Conservation (phyloP, 352 stramenopile species). For the Phytophthora hybrid region DNA sequence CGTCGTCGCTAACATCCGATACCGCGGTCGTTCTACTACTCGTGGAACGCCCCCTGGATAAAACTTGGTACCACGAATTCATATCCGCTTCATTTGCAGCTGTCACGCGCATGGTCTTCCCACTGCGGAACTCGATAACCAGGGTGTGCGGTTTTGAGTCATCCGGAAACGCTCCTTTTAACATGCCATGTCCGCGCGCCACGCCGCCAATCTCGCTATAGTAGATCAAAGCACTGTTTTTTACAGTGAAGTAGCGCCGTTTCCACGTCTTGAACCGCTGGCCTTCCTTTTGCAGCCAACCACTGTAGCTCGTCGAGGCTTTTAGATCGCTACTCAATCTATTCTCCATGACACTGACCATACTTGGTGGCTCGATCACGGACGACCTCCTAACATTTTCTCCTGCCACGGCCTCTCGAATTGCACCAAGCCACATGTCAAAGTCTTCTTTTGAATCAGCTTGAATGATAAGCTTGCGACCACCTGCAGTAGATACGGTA, state of each 20-base stretch:
- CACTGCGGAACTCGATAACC: slow-evolving; percentile 47
- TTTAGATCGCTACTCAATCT: slow-evolving; percentile 36
- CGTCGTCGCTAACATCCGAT: slow-evolving; percentile 35
- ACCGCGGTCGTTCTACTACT: slow-evolving; percentile 29
- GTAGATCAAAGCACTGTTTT: slow-evolving; percentile 77
- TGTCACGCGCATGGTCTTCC: slow-evolving; percentile 49
- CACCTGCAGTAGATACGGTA: slow-evolving; percentile 49
- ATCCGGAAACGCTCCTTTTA: slow-evolving; percentile 55
- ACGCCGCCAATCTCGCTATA: slow-evolving; percentile 68
- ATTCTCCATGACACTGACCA: slow-evolving; percentile 17
- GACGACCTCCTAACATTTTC: slow-evolving; percentile 12
- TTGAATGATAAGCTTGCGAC: slow-evolving; percentile 64
- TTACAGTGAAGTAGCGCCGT: slow-evolving; percentile 74
- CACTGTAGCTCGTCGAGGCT: slow-evolving; percentile 45
- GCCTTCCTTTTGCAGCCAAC: slow-evolving; percentile 85
- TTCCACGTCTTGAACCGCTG: slow-evolving; percentile 85
- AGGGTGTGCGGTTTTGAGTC: slow-evolving; percentile 61
- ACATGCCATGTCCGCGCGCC: slow-evolving; percentile 66
- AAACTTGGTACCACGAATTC: slow-evolving; percentile 55
- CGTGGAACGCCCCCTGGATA: slow-evolving; percentile 34
- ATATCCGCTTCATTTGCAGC: slow-evolving; percentile 45
- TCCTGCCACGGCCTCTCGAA: slow-evolving; percentile 42
- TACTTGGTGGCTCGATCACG: slow-evolving; percentile 15
- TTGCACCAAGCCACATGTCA: slow-evolving; percentile 60
- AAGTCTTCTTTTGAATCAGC: slow-evolving; percentile 75